phyloP scores from a whole-genome alignment of 2,329 filamentous ascomycete genomes.

The Venturia nashicola region DNA sequence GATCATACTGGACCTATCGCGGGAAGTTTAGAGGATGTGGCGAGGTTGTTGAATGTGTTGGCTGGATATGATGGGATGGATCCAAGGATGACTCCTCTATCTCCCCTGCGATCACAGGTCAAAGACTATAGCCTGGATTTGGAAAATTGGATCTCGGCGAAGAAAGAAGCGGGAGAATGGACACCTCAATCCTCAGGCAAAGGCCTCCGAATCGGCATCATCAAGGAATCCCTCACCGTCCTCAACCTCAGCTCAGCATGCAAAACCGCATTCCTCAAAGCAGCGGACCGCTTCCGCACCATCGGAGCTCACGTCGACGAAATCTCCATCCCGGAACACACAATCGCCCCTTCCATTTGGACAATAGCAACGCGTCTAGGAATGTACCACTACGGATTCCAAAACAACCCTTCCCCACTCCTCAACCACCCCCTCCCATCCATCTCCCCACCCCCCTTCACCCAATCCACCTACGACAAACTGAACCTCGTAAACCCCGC shows the following conservation, averaged over 20 bases:
- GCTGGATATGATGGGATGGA: constrained; percentile 35
- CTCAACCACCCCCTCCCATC: constrained; percentile 20
- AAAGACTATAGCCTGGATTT: constrained; percentile 23
- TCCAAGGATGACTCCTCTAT: constrained; percentile 29
- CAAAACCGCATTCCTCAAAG: constrained; percentile 24
- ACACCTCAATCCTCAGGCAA: constrained; percentile 20
- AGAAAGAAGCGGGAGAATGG: constrained; percentile 18
- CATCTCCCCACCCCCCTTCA: constrained; percentile 16
- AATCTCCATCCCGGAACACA: constrained; percentile 36
- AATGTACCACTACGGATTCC: constrained; percentile 18
- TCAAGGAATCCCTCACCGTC: constrained; percentile 32
- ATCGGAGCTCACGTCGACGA: constrained; percentile 34
- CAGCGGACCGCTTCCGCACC: constrained; percentile 23
- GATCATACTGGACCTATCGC: constrained; percentile 35
- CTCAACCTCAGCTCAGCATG: constrained; percentile 28
- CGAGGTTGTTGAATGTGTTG: constrained; percentile 26
- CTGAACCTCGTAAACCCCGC: constrained; percentile 33
- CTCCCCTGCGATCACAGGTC: constrained; percentile 24
- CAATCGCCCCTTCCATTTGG: constrained; percentile 35
- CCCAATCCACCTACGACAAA: constrained; percentile 32
- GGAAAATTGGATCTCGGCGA: constrained; percentile 16
- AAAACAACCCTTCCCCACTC: constrained; percentile 19
- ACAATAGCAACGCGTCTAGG: constrained; percentile 24
- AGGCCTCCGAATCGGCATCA: constrained; percentile 33
- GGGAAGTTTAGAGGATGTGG: constrained; percentile 27